A percentile compares a stretch with the other conserved stretches of the same genome.
These are phyloP conservation scores for Colletotrichum spaethianum DNA, from an alignment of 2,329 filamentous ascomycete species.

Conservation along the genomic window DNA sequence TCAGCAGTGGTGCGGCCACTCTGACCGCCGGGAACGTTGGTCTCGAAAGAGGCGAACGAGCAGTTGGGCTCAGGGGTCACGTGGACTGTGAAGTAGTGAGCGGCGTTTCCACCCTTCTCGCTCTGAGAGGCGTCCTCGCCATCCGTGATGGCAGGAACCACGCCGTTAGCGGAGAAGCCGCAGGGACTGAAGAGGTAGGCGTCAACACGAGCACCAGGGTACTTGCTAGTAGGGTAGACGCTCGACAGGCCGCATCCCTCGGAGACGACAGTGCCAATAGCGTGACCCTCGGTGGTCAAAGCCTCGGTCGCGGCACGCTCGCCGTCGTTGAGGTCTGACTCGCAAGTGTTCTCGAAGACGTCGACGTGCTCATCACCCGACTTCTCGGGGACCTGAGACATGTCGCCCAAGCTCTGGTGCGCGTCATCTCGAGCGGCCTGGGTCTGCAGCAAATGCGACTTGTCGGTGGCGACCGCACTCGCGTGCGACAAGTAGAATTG, in stretches of 20 bases:
- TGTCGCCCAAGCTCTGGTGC: constrained; percentile 70
- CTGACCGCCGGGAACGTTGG: constrained; percentile 92
- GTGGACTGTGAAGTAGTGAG: constrained; percentile 98
- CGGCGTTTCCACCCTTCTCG: constrained; percentile 62
- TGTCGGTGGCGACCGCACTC: constrained; percentile 89
- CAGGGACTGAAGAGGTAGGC: constrained; percentile 97
- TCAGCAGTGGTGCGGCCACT: constrained; percentile 90
- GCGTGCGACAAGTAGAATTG: constrained; percentile 80
- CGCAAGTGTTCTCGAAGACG: constrained; percentile 81
- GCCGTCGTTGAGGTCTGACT: constrained; percentile 67
- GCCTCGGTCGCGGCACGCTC: constrained; percentile 77
- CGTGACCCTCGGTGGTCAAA: constrained; percentile 92
- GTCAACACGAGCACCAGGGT: constrained; percentile 93
- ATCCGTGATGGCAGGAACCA: constrained; percentile 83
- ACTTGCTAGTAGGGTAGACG: constrained; percentile 88
- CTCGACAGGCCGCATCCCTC: constrained; percentile 90
- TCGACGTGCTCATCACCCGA: constrained; percentile 76
- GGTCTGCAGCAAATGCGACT: constrained; percentile 76
- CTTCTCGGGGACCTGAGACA: constrained; percentile 59
- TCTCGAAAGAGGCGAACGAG: constrained; percentile 98
- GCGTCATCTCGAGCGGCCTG: constrained; percentile 74
- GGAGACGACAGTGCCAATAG: constrained; percentile 91
- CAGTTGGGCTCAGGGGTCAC: constrained; percentile 97
- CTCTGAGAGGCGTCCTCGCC: constrained; percentile 55
- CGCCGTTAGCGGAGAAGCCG: constrained; percentile 96